A percentile compares a stretch with the other conserved stretches of the same genome.
These are phyloP conservation scores for Anthostomella pinea DNA, from an alignment of 2,329 filamentous ascomycete genomes.

Conservation along the genomic window DNA sequence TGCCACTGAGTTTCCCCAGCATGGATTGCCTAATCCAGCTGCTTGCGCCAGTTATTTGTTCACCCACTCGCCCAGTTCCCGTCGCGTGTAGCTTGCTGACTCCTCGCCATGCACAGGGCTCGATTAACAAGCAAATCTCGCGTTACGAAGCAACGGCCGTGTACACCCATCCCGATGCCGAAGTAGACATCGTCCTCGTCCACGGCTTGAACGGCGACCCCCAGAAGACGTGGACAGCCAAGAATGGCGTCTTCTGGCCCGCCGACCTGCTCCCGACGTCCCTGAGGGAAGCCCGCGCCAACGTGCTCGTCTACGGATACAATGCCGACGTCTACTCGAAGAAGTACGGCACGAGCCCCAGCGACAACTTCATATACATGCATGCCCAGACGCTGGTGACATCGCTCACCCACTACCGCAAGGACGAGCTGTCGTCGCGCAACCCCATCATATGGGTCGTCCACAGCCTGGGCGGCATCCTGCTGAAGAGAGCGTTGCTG, in stretches of 20 bases:
- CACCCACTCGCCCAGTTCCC: conserved; percentile 4
- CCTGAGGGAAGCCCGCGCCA: conserved; percentile 54
- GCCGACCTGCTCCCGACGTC: conserved; percentile 62
- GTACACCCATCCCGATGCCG: conserved; percentile 56
- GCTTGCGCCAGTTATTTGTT: conserved; percentile 7
- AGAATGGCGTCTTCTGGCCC: conserved; percentile 65
- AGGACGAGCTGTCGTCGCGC: conserved; percentile 51
- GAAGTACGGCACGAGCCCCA: conserved; percentile 50
- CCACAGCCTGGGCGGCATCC: conserved; percentile 70
- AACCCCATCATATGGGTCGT: conserved; percentile 74
- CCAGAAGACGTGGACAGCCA: conserved; percentile 58
- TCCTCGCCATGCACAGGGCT: conserved; percentile 36
- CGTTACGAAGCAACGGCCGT: conserved; percentile 59
- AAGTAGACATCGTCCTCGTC: conserved; percentile 65
- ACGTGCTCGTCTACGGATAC: conserved; percentile 71
- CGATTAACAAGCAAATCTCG: conserved; percentile 47
- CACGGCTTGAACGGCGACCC: conserved; percentile 69
- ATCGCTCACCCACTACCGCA: conserved; percentile 61
- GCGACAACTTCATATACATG: conserved; percentile 65
- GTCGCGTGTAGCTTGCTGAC: conserved; percentile 18
- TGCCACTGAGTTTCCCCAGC: too few species aligned
- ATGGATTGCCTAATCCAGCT: too few species aligned
- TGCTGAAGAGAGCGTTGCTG: conserved; percentile 67
- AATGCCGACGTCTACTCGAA: conserved; percentile 62
- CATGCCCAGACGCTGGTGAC: conserved; percentile 68